Conservation (phyloP, 306 rosid species). For the Pachyrhizus erosus region DNA sequence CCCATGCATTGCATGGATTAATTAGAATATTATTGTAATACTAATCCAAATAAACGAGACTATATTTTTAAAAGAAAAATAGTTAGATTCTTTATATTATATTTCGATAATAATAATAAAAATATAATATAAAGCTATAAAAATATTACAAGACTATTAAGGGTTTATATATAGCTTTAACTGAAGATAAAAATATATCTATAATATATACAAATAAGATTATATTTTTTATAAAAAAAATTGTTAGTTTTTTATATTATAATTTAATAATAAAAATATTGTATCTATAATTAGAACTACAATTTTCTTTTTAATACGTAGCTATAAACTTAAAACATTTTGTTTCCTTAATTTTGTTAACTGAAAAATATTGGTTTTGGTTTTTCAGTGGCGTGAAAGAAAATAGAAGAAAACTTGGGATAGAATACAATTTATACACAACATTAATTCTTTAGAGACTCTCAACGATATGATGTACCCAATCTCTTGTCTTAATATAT, state of each 20-base stretch:
- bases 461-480: neutral
- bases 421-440: neutral
- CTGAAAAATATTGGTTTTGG: neutral
- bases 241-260: neutral
- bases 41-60: no score
- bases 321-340: neutral
- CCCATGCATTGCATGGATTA: no score
- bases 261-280: no score
- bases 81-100: no score
- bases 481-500: neutral
- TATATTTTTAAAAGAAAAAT: no score
- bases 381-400: conserved; percentile 7
- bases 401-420: neutral
- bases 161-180: neutral
- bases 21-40: no score
- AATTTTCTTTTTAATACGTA: neutral
- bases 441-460: conserved; percentile 14
- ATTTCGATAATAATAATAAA: no score
- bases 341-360: neutral
- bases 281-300: neutral
- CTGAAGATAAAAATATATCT: neutral
- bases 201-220: neutral
- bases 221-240: no score
- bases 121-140: no score
- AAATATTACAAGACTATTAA: neutral